Evolutionary conservation across 371 early-diverging fungal species (phyloP).

Genomic region (Mortierella sp.): DNA sequence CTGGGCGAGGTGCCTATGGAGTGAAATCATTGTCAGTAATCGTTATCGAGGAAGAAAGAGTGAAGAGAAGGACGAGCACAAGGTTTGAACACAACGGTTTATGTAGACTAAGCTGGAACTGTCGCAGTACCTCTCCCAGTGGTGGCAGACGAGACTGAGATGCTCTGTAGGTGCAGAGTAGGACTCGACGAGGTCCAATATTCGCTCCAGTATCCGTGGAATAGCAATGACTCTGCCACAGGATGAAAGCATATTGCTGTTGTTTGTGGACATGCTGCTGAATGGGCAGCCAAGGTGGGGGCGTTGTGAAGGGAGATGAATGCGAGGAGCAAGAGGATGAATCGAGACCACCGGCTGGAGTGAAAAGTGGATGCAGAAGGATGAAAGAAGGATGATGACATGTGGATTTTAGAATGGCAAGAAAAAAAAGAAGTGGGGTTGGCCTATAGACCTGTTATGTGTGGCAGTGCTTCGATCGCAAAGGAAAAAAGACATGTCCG

Average conservation of each 20-base stretch:
- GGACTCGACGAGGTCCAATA: conserved; percentile 51
- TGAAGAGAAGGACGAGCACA: too few relatives aligned
- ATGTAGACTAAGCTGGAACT: background rate
- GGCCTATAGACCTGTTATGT: too few relatives aligned
- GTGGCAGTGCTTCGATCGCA: too few relatives aligned
- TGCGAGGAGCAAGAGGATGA: background rate
- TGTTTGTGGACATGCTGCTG: background rate
- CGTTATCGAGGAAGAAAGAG: too few relatives aligned
- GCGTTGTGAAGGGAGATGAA: background rate
- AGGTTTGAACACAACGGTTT: background rate
- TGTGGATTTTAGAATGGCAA: background rate
- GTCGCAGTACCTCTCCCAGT: conserved; percentile 33
- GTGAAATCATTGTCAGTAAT: background rate
- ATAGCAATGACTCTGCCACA: conserved; percentile 19
- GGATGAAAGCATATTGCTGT: background rate
- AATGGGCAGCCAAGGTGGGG: background rate
- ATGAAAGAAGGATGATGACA: background rate
- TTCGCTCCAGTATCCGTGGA: conserved; percentile 58
- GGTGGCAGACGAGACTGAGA: conserved; percentile 27
- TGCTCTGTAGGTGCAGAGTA: conserved; percentile 9
- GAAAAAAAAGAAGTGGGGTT: background rate
- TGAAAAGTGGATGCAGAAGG: background rate
- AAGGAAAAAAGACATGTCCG: too few relatives aligned
- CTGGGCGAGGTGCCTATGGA: conserved; percentile 19
- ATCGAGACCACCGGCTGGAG: background rate